Percentiles rank a stretch among this genome's conserved stretches.
These are phyloP conservation scores for Raffaelea albimanens DNA, from an alignment of 2,329 filamentous ascomycete species.

Conservation along the genomic window DNA sequence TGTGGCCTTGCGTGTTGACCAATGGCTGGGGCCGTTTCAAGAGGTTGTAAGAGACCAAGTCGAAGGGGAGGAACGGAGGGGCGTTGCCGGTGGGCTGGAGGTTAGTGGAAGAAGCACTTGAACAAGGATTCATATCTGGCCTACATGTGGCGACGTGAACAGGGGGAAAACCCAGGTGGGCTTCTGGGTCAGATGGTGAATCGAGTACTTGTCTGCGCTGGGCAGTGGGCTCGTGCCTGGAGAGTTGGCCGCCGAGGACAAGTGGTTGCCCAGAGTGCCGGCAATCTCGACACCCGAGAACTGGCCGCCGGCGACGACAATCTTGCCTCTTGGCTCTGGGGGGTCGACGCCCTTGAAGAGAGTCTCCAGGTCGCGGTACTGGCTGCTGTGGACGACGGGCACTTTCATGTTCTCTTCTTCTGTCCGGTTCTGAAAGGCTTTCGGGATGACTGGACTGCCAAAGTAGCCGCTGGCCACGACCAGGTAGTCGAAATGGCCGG, in stretches of 20 bases:
- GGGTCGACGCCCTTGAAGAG: conserved; percentile 30
- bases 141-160: conserved; percentile 40
- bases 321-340: conserved; percentile 31
- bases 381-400: conserved; percentile 58
- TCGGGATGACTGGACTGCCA: conserved; percentile 46
- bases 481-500: conserved; percentile 55
- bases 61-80: conserved; percentile 60
- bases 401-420: conserved; percentile 19
- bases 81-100: conserved; percentile 33
- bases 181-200: conserved; percentile 61
- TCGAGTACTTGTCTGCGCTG: conserved; percentile 39
- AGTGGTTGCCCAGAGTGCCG: conserved; percentile 58
- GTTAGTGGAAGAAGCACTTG: neutral
- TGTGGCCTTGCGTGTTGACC: conserved; percentile 53
- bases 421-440: conserved; percentile 13
- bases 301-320: conserved; percentile 69
- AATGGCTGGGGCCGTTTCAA: conserved; percentile 50
- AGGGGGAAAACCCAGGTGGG: conserved; percentile 66
- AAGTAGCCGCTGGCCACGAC: conserved; percentile 72
- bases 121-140: conserved; percentile 5
- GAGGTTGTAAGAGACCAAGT: conserved; percentile 64
- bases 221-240: conserved; percentile 30
- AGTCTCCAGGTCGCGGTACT: conserved; percentile 45
- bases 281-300: conserved; percentile 77
- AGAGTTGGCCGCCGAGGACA: conserved; percentile 54